Evolutionary conservation across 78 protist species (phyloP).

Genomic region (Trichosphaerium sp.): DNA sequence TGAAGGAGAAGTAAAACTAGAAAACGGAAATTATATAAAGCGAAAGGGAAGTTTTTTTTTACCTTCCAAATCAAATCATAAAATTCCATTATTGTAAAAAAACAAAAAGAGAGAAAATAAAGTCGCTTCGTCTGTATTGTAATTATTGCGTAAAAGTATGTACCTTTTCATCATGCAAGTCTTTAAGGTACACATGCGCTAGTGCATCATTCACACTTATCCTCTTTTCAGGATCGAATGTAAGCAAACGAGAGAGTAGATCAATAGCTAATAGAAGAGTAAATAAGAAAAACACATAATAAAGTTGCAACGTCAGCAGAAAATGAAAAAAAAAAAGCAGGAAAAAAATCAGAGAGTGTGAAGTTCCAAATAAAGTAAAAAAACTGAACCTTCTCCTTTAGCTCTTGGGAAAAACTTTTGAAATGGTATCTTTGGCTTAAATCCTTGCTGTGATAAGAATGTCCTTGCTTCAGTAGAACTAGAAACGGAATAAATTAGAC

Average conservation of each 20-base stretch:
- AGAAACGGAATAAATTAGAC: neutral
- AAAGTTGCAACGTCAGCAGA: neutral
- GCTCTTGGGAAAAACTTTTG: slow-evolving; percentile 35
- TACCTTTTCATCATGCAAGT: slow-evolving; percentile 40
- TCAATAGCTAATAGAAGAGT: slow-evolving; percentile 83
- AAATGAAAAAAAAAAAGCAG: neutral
- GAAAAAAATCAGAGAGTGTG: neutral
- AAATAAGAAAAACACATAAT: no score
- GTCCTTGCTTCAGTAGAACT: slow-evolving; percentile 5
- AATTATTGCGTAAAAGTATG: slow-evolving; percentile 8
- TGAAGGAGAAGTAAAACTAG: neutral
- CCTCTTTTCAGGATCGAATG: slow-evolving; percentile 80
- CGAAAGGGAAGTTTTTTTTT: neutral
- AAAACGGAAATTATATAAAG: neutral
- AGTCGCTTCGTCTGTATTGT: slow-evolving; percentile 11
- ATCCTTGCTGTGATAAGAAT: slow-evolving; percentile 7
- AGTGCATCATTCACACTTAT: slow-evolving; percentile 58
- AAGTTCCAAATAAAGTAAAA: neutral
- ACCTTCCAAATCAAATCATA: slow-evolving; percentile 1
- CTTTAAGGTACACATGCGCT: slow-evolving; percentile 60
- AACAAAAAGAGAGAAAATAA: slow-evolving; percentile 8
- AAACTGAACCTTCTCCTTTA: slow-evolving; percentile 9
- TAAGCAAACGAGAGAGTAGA: slow-evolving; percentile 68
- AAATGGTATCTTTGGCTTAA: slow-evolving; percentile 16
- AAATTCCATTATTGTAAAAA: neutral